These are phyloP conservation scores for Apiotrichum gracile DNA, from an alignment of 1,284 basidiomycete species.

Conservation along the genomic window DNA sequence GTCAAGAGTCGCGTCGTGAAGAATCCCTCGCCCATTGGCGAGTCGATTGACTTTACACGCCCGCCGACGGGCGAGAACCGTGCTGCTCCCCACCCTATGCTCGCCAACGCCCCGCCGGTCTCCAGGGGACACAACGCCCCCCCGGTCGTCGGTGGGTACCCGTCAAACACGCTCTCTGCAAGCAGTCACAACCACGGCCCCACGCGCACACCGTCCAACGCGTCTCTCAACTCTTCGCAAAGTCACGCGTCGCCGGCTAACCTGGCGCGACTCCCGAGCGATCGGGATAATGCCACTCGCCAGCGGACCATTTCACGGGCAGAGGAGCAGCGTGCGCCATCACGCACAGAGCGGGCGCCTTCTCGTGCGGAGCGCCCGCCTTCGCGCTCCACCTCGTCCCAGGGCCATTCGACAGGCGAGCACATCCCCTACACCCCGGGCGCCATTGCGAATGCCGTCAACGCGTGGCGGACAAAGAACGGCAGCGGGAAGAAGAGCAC, in stretches of 20 bases:
- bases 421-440: conserved; percentile 5
- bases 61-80: background rate
- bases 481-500: background rate
- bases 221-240: background rate
- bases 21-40: background rate
- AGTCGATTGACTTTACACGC: conserved; percentile 8
- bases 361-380: background rate
- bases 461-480: conserved; percentile 9
- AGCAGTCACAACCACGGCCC: background rate
- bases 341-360: background rate
- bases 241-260: background rate
- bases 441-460: conserved; percentile 9
- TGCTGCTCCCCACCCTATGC: background rate
- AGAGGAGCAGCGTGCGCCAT: no score
- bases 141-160: background rate
- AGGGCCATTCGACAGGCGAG: conserved; percentile 4
- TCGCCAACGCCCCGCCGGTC: background rate
- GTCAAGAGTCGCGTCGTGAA: background rate
- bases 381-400: conserved; percentile 3
- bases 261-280: background rate
- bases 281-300: no score
- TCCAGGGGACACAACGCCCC: background rate
- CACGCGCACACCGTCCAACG: background rate
- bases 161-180: background rate
- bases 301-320: no score